Base-by-base conservation (phyloP, 2,329 filamentous ascomycete genomes). In the Paraconiothyrium brasiliense region DNA sequence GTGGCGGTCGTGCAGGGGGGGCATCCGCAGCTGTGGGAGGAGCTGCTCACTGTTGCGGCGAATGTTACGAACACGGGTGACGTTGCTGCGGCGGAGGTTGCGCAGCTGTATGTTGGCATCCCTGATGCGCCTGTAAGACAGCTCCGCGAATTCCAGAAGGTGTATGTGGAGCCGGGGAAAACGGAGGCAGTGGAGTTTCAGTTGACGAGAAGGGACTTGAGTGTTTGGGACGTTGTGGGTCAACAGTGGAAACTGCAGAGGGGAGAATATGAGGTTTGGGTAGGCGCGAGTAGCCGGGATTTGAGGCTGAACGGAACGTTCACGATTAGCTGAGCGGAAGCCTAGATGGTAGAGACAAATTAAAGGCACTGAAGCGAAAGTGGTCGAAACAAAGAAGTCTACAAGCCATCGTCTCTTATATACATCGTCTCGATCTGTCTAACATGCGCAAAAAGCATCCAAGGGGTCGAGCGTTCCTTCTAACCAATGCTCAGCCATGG, bases 81-180 rank as follows among this genome's bases (percentile, higher is more conserved):
- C 0, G 69, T 87, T 0, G 83, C 78, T 0, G 90, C 90, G 6
- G 89, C 91, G 27, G 90, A 92, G 72, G 84, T 94, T 1, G 84
- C 89, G 0, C 92, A 95, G 81, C 78, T 93, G 20, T 85, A 97
- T 76, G 72, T 97, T 57, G 76, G 63, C 41, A 64, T 66, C 49
- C 89, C 90, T 0, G 85, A 89, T 49, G 90, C 97, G 70, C 84
- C 87, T 3, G 80, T 81, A 58, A 78, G 84, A 52, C 84, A 86
- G 13, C 86, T 97, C 7, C 88, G 94, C 62, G 89, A 90, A 20
- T 97, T 97, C 70, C 90, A 95, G 61, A 87, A 92, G 47, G 78
- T 97, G 55, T 84, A 83, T 46, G 86, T 97, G 62, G 82, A 86
- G 1, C 85, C 91, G 0, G 92, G 92, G 16, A 79, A 87, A 75